Base-by-base conservation (phyloP, 208 protist species). In the Trypanosoma scelopori region DNA sequence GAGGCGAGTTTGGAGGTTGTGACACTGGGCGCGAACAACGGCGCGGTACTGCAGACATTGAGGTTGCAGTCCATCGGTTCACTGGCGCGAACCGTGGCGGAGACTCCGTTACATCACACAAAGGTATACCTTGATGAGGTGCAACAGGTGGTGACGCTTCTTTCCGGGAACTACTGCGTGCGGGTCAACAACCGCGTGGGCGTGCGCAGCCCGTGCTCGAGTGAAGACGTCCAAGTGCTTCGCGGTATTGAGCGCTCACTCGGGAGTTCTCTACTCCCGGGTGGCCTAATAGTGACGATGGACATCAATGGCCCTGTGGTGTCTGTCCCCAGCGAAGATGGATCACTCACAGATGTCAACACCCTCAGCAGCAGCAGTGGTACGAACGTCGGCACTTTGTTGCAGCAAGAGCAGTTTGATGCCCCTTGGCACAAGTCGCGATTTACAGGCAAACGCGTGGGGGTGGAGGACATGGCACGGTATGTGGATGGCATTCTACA, bases 101-200 rank as follows among this genome's bases (percentile, higher is more conserved):
- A 74, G 11, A 50, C 74, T 18, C 84, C 85, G 18, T 67, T 66
- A 25, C 78, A 90, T 50, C 80, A 90, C 65, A 83, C 86, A 22
- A 77, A 75, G 30, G 43, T 94, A 15, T 86, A 81, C 52, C 28
- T 75, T 43, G 74, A 85, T 37, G 83, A 85, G 51, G 56, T 22
- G 9, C 63, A 67, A 50, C 41, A 76, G 15, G 64, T 81, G 32
- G 82, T 87, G 12, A 51, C 84, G 37, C 55, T 93, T 25, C 77
- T 77, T 51, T 53, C 89, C 28, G 71, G 80, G 13, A 52, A 78
- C n/a, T 92, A 80, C 42, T 67, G 78, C 37, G 61, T 94, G n/a
- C 83, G 81, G 18, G 69, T 94, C 41, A 94, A 92, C 74, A 90
- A 80, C 55, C 72, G 82, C 35, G 81, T 91, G 12, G 81, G 84